Evolutionary conservation across 495 filamentous ascomycete species (phyloP).

Genomic region (Trypethelium eluteriae): DNA sequence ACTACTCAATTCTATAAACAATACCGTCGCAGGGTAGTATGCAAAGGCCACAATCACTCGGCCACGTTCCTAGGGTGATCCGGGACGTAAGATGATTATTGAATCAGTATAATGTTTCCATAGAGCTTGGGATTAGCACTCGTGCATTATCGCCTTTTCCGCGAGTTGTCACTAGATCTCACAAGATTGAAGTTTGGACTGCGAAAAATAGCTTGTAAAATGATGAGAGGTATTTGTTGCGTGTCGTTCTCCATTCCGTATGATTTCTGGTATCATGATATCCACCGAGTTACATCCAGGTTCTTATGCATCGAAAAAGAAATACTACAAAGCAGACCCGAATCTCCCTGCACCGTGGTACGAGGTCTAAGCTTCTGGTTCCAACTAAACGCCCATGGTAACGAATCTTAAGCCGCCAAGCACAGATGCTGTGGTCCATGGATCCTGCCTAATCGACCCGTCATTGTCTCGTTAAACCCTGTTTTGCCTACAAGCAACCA

Average conservation of each 20-base stretch:
- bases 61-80: too few species aligned
- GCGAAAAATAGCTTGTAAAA: too few species aligned
- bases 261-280: neutral
- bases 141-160: too few species aligned
- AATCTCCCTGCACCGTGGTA: neutral
- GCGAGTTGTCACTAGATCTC: too few species aligned
- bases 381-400: neutral
- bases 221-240: neutral
- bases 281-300: constrained; percentile 7
- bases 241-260: neutral
- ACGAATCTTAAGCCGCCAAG: neutral
- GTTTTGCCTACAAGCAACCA: constrained; percentile 14
- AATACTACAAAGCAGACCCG: neutral
- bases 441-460: neutral
- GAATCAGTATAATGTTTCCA: too few species aligned
- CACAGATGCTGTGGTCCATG: neutral
- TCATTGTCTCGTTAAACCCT: constrained; percentile 12
- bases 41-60: too few species aligned
- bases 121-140: too few species aligned
- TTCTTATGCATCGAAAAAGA: neutral
- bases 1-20: too few species aligned
- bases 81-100: too few species aligned
- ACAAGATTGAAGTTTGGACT: too few species aligned
- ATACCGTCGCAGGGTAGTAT: too few species aligned
- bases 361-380: neutral